phyloP scores from a whole-genome alignment of 2,329 filamentous ascomycete genomes.

The Exserohilum rostratum region DNA sequence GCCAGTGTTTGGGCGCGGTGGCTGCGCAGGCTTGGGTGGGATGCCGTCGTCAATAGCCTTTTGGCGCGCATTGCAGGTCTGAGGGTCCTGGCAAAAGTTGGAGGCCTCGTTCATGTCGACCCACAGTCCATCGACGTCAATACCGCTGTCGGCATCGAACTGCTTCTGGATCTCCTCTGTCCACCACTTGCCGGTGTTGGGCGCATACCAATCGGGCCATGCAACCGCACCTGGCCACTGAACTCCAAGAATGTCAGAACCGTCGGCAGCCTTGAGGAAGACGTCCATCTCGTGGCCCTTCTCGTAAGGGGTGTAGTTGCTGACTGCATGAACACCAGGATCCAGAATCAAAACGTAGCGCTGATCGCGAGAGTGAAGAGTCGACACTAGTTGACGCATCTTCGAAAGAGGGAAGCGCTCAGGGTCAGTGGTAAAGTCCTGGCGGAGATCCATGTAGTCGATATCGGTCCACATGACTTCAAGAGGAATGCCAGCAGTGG shows the following conservation, averaged over 20 bases:
- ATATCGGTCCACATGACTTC: slow-evolving; percentile 79
- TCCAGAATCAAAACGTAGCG: slow-evolving; percentile 82
- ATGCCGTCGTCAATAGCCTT: slow-evolving; percentile 51
- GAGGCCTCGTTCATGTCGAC: slow-evolving; percentile 52
- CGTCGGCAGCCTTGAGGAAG: slow-evolving; percentile 63
- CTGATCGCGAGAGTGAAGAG: slow-evolving; percentile 70
- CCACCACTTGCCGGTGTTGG: slow-evolving; percentile 71
- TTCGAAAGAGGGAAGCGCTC: slow-evolving; percentile 66
- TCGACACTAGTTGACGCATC: slow-evolving; percentile 69
- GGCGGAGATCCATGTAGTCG: slow-evolving; percentile 68
- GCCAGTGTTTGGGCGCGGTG: slow-evolving; percentile 64
- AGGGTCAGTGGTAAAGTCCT: slow-evolving; percentile 69
- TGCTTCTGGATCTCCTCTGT: slow-evolving; percentile 69
- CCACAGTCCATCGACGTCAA: slow-evolving; percentile 79
- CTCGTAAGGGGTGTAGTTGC: slow-evolving; percentile 63
- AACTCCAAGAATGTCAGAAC: slow-evolving; percentile 63
- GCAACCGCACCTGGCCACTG: slow-evolving; percentile 78
- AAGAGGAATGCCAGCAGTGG: slow-evolving; percentile 67
- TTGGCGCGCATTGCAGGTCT: slow-evolving; percentile 48
- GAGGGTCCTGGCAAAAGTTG: slow-evolving; percentile 53
- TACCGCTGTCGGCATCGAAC: slow-evolving; percentile 67
- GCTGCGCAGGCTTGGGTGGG: slow-evolving; percentile 62
- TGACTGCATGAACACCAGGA: slow-evolving; percentile 59
- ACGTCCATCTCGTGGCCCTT: slow-evolving; percentile 64
- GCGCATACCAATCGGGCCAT: slow-evolving; percentile 79